Conservation (phyloP, 2,329 filamentous ascomycete genomes). For the Didymosphaeria variabile region DNA sequence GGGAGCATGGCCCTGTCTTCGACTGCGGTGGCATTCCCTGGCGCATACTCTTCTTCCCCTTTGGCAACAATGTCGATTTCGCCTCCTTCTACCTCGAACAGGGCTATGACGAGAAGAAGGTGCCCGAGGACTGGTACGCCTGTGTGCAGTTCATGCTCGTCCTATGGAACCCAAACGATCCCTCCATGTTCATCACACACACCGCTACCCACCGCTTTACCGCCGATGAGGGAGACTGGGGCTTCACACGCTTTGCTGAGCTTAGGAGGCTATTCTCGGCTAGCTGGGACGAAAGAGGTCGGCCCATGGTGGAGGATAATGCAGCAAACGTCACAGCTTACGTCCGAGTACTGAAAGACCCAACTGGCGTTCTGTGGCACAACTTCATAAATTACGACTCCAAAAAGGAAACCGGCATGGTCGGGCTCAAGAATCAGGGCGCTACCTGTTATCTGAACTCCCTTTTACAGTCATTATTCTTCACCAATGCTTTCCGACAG, state of each 20-base stretch:
- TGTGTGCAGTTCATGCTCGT: slow-evolving; percentile 96
- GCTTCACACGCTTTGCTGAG: slow-evolving; percentile 96
- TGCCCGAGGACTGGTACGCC: slow-evolving; percentile 91
- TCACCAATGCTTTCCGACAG: slow-evolving; percentile 85
- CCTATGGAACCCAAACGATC: slow-evolving; percentile 92
- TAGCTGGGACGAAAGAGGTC: slow-evolving; percentile 73
- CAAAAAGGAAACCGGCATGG: slow-evolving; percentile 98
- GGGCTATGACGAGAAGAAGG: slow-evolving; percentile 78
- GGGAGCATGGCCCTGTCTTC: slow-evolving; percentile 88
- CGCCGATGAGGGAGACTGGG: slow-evolving; percentile 96
- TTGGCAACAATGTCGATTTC: slow-evolving; percentile 92
- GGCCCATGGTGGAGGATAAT: slow-evolving; percentile 81
- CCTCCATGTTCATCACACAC: slow-evolving; percentile 79
- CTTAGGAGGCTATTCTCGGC: slow-evolving; percentile 83
- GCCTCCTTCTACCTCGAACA: slow-evolving; percentile 97
- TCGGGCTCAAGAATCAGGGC: slow-evolving; percentile 95
- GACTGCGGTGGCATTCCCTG: slow-evolving; percentile 88
- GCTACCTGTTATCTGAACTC: slow-evolving; percentile 69
- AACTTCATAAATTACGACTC: slow-evolving; percentile 96
- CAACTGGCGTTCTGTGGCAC: slow-evolving; percentile 89
- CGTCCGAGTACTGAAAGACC: slow-evolving; percentile 82
- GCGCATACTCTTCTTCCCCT: slow-evolving; percentile 95
- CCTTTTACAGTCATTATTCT: slow-evolving; percentile 57
- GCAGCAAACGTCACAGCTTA: slow-evolving; percentile 83
- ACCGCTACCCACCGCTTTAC: slow-evolving; percentile 95